Conservation (phyloP, 331 rosid species). For the Ulmus americana region DNA sequence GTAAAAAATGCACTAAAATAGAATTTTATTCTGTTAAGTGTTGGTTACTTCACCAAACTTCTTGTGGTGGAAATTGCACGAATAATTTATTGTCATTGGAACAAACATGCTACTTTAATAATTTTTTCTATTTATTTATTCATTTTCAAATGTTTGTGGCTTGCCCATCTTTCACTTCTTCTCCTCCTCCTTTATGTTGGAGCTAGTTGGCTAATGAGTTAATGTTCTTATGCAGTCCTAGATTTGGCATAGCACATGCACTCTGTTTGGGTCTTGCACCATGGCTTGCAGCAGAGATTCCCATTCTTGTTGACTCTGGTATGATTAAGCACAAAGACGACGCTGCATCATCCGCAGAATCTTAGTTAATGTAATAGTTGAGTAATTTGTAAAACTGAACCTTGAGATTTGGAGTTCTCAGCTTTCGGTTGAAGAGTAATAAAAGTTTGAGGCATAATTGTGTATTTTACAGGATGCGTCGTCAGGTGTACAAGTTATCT, state of each 20-base stretch:
- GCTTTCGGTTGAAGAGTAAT: constrained; percentile 20
- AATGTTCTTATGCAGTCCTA: constrained; percentile 49
- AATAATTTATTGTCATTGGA: no score
- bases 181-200: constrained; percentile 4
- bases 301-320: constrained; percentile 85
- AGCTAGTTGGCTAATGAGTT: constrained; percentile 10
- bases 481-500: constrained; percentile 20
- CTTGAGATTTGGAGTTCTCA: constrained; percentile 19
- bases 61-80: no score
- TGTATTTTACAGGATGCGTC: constrained; percentile 25
- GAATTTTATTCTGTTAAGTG: no score
- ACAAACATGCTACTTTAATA: no score
- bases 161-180: not conserved
- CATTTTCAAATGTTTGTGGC: not conserved
- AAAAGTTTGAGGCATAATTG: constrained; percentile 33
- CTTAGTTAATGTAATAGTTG: constrained; percentile 31
- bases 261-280: constrained; percentile 92
- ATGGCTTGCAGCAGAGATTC: constrained; percentile 85
- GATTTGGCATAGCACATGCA: constrained; percentile 86
- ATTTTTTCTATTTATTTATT: not conserved
- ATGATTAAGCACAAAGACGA: constrained; percentile 91
- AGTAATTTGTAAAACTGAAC: constrained; percentile 32
- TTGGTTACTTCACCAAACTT: no score
- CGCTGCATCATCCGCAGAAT: constrained; percentile 55
- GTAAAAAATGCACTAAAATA: no score